A percentile compares a stretch with the other conserved stretches of the same genome.
Evolutionary conservation across 2,329 filamentous ascomycete genomes (phyloP).

Genomic region (Ophiostoma angusticollis): DNA sequence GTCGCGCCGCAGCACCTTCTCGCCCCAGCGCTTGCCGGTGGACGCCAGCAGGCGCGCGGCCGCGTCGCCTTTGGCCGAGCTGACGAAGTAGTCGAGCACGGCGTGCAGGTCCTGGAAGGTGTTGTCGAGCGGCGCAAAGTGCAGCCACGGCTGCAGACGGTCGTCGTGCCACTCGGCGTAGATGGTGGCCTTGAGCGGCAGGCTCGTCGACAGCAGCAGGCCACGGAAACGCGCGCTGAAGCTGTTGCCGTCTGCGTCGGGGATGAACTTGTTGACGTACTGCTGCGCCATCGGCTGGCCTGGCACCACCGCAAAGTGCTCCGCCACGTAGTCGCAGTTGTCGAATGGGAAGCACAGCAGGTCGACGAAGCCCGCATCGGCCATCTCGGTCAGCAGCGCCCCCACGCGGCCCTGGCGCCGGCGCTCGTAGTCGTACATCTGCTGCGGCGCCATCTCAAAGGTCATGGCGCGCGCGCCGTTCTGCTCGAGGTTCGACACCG

Average conservation of each 20-base stretch:
- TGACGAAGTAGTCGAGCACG: constrained; percentile 49
- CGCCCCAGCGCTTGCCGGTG: constrained; percentile 47
- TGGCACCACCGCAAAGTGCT: constrained; percentile 22
- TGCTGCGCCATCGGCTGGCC: constrained; percentile 32
- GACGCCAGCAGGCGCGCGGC: constrained; percentile 48
- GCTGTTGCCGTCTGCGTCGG: constrained; percentile 58
- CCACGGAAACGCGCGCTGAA: constrained; percentile 50
- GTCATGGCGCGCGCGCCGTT: constrained; percentile 28
- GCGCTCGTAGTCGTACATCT: constrained; percentile 30
- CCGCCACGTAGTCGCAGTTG: constrained; percentile 27
- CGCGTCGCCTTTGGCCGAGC: constrained; percentile 35
- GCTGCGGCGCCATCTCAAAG: constrained; percentile 33
- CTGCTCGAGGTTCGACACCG: constrained; percentile 35
- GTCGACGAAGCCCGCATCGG: constrained; percentile 32
- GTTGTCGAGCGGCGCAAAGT: constrained; percentile 62
- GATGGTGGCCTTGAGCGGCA: constrained; percentile 59
- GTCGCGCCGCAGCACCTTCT: constrained; percentile 46
- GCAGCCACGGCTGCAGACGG: constrained; percentile 54
- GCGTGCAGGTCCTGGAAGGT: constrained; percentile 53
- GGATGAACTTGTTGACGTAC: constrained; percentile 50
- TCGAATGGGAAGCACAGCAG: constrained; percentile 24
- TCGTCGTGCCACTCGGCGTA: constrained; percentile 67
- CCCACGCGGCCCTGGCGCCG: constrained; percentile 25
- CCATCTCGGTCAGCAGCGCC: constrained; percentile 27
- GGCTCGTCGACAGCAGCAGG: constrained; percentile 49